Evolutionary conservation across 1,284 basidiomycete species (phyloP), one percentile per base, ranked within the genome.

Genomic region (Acaromyces ingoldii): DNA sequence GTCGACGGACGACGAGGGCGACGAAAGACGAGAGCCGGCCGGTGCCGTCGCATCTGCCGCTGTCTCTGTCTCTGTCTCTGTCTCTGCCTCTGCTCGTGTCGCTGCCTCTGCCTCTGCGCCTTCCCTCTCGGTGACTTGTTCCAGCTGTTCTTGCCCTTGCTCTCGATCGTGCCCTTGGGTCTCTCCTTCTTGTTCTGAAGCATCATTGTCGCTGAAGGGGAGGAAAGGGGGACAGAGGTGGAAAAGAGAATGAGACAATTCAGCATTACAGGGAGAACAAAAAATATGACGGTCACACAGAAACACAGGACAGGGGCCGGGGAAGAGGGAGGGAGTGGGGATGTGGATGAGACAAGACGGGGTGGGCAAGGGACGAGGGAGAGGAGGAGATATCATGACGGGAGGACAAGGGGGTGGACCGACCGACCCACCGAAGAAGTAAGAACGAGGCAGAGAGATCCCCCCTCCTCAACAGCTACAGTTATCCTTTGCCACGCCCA

Each of bases 401-500:
- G 13, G 33, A 34, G 33, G 33, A 13, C 33, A 34, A 34, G 33
- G 33, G 19, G 13, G 19, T 34, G 33, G 13, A 29, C 31, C 11
- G 41, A 21, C 15, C n/a, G 4, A 26, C 6, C 39, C 9, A 41
- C 39, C 17, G n/a, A 13, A n/a, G n/a, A n/a, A n/a, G n/a, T n/a
- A n/a, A n/a, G n/a, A n/a, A n/a, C n/a, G n/a, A n/a, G n/a, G n/a
- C n/a, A n/a, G n/a, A n/a, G n/a, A n/a, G n/a, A n/a, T n/a, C 30
- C 34, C 25, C 22, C 28, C 30, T 24, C 17, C 19, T 57, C 47
- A 71, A 53, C 69, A 72, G 29, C 30, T 59, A 48, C 69, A 72
- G n/a, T 41, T 58, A 17, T 68, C 62, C 30, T 54, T 60, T 4
- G 61, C 67, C 6, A 57, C 54, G 9, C 55, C 60, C 17, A 65